Evolutionary conservation across 192 early-diverging fungal species (phyloP), one percentile per base, ranked within the genome.

Genomic region (Gryganskiella cystojenkinii): DNA sequence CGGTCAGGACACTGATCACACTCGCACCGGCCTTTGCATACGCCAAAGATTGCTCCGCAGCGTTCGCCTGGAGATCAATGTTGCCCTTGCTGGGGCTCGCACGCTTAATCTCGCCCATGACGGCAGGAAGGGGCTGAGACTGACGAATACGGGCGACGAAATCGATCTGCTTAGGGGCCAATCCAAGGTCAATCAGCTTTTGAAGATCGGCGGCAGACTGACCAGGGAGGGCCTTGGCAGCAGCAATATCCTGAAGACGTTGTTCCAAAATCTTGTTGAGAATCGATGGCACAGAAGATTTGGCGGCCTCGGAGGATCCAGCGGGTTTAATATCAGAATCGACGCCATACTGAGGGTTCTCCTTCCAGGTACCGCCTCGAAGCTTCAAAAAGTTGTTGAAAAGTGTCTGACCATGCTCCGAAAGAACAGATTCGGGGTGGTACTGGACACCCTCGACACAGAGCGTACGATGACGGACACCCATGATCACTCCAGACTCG

Each of bases 31-130:
- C 96, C 8, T 83, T 81, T 0, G 96, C 95, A 71, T 99, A 99
- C 40, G 71, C 75, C 14, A 96, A 67, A 1, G 94, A 96, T 64
- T 96, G 95, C 34, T 91, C 88, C 13, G 95, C 92, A 0, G 98
- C 96, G 71, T 98, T 92, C 6, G 91, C 95, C 4, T 70, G 66
- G 20, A 91, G 70, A 61, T 92, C 89, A 67, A 99, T 99, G 58
- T 93, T 86, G 28, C 97, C 97, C 80, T 98, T 99, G 81, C 90
- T 92, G 3, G 98, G 98, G 20, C 94, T 96, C 0, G 98, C 98
- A 42, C 98, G 91, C 83, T 99, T 99, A 79, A 99, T 91, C 82
- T 99, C 98, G n/a, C 95, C 97, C 82, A 97, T 84, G 51, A 99
- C 87, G 3, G 98, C 95, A 10, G 58, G 86, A 60, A 64, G 80